These are phyloP conservation scores for Citrus medica DNA, from an alignment of 345 rosid species.

Conservation along the genomic window DNA sequence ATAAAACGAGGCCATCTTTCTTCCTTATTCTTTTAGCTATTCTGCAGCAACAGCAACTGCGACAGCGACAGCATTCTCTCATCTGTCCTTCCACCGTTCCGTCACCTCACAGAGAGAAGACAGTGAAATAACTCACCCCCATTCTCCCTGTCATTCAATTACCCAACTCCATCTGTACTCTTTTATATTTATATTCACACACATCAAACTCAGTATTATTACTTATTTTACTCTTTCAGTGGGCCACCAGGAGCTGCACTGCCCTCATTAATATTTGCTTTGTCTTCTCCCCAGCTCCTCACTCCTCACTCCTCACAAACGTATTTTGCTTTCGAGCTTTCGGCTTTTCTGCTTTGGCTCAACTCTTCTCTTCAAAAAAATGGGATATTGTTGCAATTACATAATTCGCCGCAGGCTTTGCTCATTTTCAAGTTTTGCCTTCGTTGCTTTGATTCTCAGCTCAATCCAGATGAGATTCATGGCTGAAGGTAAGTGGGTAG, in stretches of 20 bases:
- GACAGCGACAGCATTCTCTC: not conserved
- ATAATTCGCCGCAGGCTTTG: conserved; percentile 5
- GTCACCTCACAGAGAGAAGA: conserved; percentile 31
- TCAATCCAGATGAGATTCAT: conserved; percentile 44
- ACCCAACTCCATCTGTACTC: conserved; percentile 19
- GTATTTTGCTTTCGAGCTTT: not conserved
- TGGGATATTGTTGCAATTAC: conserved; percentile 19
- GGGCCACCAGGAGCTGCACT: no score
- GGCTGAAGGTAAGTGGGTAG: conserved; percentile 53
- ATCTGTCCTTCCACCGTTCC: conserved; percentile 40
- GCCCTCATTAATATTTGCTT: not conserved
- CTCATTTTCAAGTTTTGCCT: conserved; percentile 30
- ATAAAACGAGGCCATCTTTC: conserved; percentile 10
- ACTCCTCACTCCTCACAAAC: not conserved
- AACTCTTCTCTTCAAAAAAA: conserved; percentile 16
- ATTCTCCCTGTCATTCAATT: conserved; percentile 25
- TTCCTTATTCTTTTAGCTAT: conserved; percentile 3
- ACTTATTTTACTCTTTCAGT: no score
- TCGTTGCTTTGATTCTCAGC: conserved; percentile 46
- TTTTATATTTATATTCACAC: not conserved
- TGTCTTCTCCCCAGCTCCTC: not conserved
- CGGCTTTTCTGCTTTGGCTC: not conserved
- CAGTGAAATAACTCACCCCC: not conserved
- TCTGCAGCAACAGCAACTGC: not conserved
- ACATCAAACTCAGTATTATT: no score